phyloP scores from a whole-genome alignment of 192 early-diverging fungal species.

The Powellomyces hirtus region DNA sequence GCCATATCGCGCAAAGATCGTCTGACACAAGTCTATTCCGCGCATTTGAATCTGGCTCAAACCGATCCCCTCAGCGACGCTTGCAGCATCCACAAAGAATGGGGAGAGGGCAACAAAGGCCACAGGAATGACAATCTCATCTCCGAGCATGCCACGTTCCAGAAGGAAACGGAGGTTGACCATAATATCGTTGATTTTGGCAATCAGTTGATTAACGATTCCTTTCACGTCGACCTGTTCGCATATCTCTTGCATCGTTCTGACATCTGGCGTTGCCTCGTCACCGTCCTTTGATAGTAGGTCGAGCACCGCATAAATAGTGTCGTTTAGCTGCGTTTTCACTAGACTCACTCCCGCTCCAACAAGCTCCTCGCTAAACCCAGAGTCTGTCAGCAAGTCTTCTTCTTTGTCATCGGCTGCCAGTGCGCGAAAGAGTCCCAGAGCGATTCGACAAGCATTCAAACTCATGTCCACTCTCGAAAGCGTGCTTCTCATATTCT shows the following conservation, averaged over 20 bases:
- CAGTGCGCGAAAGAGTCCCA: not conserved
- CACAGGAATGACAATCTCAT: conserved; percentile 13
- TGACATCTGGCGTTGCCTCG: not conserved
- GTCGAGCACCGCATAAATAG: not conserved
- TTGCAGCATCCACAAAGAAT: conserved; percentile 35
- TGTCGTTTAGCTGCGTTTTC: conserved; percentile 7
- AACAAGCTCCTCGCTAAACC: conserved; percentile 11
- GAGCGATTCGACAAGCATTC: not conserved
- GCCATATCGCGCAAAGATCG: conserved; percentile 54
- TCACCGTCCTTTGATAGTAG: conserved; percentile 10
- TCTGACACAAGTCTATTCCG: conserved; percentile 20
- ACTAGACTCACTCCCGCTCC: conserved; percentile 1
- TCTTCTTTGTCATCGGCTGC: not conserved
- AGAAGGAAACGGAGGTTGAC: not conserved
- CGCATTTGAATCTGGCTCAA: conserved; percentile 26
- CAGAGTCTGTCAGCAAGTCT: not conserved
- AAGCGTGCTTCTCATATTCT: not conserved
- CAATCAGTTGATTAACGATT: not conserved
- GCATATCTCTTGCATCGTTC: not conserved
- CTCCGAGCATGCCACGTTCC: not conserved
- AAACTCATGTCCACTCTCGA: not conserved
- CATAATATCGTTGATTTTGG: conserved; percentile 9
- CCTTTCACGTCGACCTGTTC: not conserved
- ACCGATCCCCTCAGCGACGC: conserved; percentile 15
- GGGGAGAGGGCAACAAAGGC: conserved; percentile 23